Conservation (phyloP, 169 alveolate genomes). For the Plasmodium knowlesi region DNA sequence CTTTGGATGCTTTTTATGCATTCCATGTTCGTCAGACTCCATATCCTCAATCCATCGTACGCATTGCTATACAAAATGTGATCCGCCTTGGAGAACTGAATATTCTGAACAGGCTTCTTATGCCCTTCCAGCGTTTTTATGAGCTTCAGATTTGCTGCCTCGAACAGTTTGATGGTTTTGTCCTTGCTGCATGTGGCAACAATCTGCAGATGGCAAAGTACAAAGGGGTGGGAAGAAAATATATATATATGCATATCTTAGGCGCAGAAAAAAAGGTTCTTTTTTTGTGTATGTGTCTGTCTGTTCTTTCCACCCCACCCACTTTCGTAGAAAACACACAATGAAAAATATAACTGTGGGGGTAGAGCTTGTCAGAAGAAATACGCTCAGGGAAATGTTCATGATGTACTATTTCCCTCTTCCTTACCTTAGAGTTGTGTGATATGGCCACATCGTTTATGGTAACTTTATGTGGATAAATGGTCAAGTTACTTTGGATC, state of each 20-base stretch:
- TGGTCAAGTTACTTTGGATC: conserved; percentile 38
- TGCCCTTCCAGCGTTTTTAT: conserved; percentile 64
- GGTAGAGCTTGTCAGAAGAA: too few relatives aligned
- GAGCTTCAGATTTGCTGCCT: conserved; percentile 21
- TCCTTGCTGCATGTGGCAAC: conserved; percentile 74
- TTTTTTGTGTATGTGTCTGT: too few relatives aligned
- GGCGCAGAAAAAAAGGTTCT: not conserved
- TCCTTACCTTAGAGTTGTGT: conserved; percentile 48
- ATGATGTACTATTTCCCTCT: not conserved
- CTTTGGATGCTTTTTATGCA: conserved; percentile 73
- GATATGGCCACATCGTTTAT: conserved; percentile 70
- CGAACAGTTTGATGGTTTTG: conserved; percentile 63
- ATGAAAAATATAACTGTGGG: too few relatives aligned
- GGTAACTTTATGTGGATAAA: conserved; percentile 54
- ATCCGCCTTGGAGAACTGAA: conserved; percentile 35
- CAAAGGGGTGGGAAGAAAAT: not conserved
- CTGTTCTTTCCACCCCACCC: too few relatives aligned
- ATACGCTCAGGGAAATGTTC: too few relatives aligned
- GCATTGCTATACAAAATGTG: conserved; percentile 41
- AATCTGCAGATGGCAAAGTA: not conserved
- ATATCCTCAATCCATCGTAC: conserved; percentile 54
- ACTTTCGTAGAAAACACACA: too few relatives aligned
- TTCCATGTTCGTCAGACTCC: conserved; percentile 30
- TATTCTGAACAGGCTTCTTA: conserved; percentile 61
- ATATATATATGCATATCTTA: not conserved